These are phyloP conservation scores for Trypanosoma platydactyli DNA, from an alignment of 208 protist species.

Conservation along the genomic window DNA sequence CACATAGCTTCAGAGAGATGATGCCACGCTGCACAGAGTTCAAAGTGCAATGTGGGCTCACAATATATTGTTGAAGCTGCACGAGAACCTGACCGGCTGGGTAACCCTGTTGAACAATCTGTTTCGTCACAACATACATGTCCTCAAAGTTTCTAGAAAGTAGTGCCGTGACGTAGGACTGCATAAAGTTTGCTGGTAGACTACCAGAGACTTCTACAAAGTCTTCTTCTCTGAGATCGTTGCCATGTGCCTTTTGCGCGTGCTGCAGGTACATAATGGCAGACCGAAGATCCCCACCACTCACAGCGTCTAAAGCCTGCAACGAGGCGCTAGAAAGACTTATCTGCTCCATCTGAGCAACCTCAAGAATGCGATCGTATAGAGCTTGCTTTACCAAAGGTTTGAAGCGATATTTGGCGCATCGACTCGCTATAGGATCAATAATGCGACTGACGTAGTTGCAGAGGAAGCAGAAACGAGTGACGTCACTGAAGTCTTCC, in stretches of 20 bases:
- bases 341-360: constrained; percentile 90
- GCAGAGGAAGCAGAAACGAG: constrained; percentile 99
- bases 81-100: constrained; percentile 66
- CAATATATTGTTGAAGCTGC: constrained; percentile 80
- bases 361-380: constrained; percentile 82
- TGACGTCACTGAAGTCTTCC: constrained; percentile 97
- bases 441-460: constrained; percentile 99
- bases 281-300: constrained; percentile 96
- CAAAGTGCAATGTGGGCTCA: constrained; percentile 51
- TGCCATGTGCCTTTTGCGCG: constrained; percentile 76
- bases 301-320: constrained; percentile 77
- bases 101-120: constrained; percentile 69
- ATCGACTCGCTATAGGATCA: constrained; percentile 98
- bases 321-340: constrained; percentile 61
- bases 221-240: constrained; percentile 70
- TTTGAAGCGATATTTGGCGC: constrained; percentile 99
- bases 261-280: constrained; percentile 97
- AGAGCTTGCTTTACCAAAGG: constrained; percentile 89
- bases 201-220: constrained; percentile 87
- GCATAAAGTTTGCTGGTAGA: constrained; percentile 66
- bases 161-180: constrained; percentile 55
- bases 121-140: constrained; percentile 55
- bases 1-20: constrained; percentile 73
- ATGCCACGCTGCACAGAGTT: constrained; percentile 59
- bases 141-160: constrained; percentile 52